Evolutionary conservation across 225 moss, liverwort and hornwort species (phyloP).

Genomic region (Straminergon stramineum): DNA sequence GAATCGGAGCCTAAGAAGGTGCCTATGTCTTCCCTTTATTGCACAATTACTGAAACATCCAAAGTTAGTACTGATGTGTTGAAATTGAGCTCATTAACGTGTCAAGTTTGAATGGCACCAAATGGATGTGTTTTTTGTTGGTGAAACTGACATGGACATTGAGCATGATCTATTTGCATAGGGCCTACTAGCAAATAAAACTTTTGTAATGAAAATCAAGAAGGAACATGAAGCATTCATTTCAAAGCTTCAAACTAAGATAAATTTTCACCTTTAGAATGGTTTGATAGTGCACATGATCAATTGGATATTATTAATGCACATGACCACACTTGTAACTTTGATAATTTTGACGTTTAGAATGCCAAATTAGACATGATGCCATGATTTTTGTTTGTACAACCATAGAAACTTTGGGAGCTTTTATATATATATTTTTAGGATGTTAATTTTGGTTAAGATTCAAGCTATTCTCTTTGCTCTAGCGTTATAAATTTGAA

Average conservation of each 20-base stretch:
- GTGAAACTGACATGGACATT: neutral
- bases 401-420: no score
- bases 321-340: neutral
- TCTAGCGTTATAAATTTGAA: accelerated
- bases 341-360: neutral
- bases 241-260: neutral
- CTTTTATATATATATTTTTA: no score
- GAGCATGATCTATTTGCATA: neutral
- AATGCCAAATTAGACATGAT: neutral
- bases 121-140: neutral
- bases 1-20: neutral
- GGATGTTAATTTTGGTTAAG: neutral
- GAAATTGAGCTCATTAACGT: neutral
- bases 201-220: neutral
- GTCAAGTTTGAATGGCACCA: no score
- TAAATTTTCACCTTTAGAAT: no score
- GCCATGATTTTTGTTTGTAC: neutral
- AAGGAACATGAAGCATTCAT: neutral
- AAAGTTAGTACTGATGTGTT: neutral
- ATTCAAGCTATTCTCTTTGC: neutral
- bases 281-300: no score
- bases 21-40: neutral
- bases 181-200: no score
- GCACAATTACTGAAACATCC: neutral
- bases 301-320: no score